Conservation (phyloP, 2,329 filamentous ascomycete genomes). For the Xylariales sp. region DNA sequence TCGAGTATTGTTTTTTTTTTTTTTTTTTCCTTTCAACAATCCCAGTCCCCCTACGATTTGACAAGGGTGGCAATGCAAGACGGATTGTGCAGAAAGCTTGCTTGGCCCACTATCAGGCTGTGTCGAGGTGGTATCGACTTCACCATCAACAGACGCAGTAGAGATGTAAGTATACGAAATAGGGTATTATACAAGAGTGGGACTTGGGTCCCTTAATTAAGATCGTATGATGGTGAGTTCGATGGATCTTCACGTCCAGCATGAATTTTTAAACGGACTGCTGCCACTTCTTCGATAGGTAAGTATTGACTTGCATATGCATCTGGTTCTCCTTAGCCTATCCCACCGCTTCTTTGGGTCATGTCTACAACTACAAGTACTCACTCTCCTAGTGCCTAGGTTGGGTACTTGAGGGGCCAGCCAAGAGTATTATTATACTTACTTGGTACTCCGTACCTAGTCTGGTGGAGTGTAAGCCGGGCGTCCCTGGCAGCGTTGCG, state of each 20-base stretch:
- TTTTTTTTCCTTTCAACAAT: not conserved
- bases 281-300: too few relatives aligned
- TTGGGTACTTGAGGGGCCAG: too few relatives aligned
- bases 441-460: too few relatives aligned
- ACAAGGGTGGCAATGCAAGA: not conserved
- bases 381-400: too few relatives aligned
- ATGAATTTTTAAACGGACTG: constrained; percentile 4
- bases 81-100: not conserved
- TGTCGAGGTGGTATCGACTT: not conserved
- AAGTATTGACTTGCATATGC: not conserved
- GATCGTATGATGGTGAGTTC: constrained; percentile 6
- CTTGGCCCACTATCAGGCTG: constrained; percentile 1
- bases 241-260: not conserved
- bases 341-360: not conserved
- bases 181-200: not conserved
- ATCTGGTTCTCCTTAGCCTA: not conserved
- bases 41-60: too few relatives aligned
- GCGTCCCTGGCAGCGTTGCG: constrained; percentile 4
- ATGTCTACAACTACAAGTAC: not conserved
- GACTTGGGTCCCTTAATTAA: constrained; percentile 22
- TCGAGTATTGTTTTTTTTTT: too few relatives aligned
- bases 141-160: too few relatives aligned
- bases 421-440: not conserved
- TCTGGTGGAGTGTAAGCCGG: not conserved
- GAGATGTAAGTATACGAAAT: not conserved